Evolutionary conservation across 1,284 basidiomycete species (phyloP).

Genomic region (Boletus semigastroideus): DNA sequence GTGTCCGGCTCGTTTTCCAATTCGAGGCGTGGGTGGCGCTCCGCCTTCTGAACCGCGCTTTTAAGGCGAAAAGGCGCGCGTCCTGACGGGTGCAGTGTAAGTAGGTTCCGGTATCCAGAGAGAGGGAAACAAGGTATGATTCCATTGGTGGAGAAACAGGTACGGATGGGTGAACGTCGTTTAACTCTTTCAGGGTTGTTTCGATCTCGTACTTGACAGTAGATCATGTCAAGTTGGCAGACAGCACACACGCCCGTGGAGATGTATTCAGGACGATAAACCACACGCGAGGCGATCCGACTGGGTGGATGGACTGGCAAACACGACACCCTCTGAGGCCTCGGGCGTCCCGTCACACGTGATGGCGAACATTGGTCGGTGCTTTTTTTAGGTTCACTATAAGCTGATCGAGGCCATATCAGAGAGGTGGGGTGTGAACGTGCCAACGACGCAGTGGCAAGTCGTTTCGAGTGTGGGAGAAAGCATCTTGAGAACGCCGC

Average conservation of each 20-base stretch:
- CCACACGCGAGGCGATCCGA: slow-evolving; percentile 3
- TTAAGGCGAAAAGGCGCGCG: not conserved
- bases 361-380: too few relatives aligned
- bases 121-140: not conserved
- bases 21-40: too few relatives aligned
- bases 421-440: slow-evolving; percentile 32
- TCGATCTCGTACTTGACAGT: slow-evolving; percentile 21
- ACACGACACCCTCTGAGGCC: slow-evolving; percentile 4
- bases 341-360: not conserved
- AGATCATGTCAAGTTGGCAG: slow-evolving; percentile 19
- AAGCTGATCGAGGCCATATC: slow-evolving; percentile 20
- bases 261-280: not conserved
- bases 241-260: slow-evolving; percentile 5
- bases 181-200: slow-evolving; percentile 36
- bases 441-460: slow-evolving; percentile 18
- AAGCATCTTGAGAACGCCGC: slow-evolving; percentile 20
- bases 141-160: slow-evolving; percentile 2
- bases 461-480: slow-evolving; percentile 28
- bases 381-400: slow-evolving; percentile 25
- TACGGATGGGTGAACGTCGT: slow-evolving; percentile 16
- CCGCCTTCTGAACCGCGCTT: not conserved
- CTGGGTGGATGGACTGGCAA: not conserved
- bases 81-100: too few relatives aligned
- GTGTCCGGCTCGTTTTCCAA: too few relatives aligned
- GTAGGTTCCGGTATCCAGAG: not conserved